A percentile compares a stretch with the other conserved stretches of the same genome.
phyloP scores from a whole-genome alignment of 768 basidiomycete species.

The Pulveroboletus sp. region DNA sequence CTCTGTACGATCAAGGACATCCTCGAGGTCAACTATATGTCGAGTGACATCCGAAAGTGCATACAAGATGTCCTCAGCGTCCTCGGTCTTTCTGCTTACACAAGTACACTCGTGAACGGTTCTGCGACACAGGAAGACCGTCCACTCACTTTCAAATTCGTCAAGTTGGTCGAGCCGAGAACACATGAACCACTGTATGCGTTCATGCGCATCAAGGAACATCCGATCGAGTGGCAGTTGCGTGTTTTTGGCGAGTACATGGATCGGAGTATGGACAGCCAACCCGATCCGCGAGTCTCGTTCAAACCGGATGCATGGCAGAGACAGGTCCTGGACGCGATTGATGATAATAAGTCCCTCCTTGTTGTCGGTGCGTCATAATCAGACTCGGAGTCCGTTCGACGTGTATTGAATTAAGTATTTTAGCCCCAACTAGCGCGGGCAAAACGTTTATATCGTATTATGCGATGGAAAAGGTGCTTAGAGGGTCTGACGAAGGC shows the following conservation, averaged over 20 bases:
- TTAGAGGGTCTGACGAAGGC: conserved; percentile 59
- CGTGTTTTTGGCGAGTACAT: conserved; percentile 66
- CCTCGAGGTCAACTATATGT: conserved; percentile 31
- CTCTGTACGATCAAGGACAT: conserved; percentile 48
- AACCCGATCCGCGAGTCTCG: conserved; percentile 49
- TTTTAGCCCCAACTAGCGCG: conserved; percentile 60
- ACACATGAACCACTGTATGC: conserved; percentile 35
- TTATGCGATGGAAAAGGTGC: conserved; percentile 70
- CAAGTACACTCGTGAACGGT: conserved; percentile 16
- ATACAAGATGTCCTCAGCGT: conserved; percentile 38
- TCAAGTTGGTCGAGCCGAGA: conserved; percentile 50
- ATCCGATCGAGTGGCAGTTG: conserved; percentile 62
- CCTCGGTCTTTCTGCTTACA: conserved; percentile 46
- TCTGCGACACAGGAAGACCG: conserved; percentile 20
- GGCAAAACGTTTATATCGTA: conserved; percentile 77
- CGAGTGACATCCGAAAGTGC: conserved; percentile 28
- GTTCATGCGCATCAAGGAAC: conserved; percentile 54
- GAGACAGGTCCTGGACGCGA: conserved; percentile 54
- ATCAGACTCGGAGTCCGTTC: background rate
- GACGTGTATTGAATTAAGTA: background rate
- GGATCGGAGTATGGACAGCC: conserved; percentile 67
- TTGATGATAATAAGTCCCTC: conserved; percentile 55
- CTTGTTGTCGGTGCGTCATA: conserved; percentile 54
- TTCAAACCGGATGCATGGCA: conserved; percentile 76
- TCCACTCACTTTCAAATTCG: conserved; percentile 46